Base-by-base conservation (phyloP, 1,139 yeast genomes). In the Martiniozyma asiatica region DNA sequence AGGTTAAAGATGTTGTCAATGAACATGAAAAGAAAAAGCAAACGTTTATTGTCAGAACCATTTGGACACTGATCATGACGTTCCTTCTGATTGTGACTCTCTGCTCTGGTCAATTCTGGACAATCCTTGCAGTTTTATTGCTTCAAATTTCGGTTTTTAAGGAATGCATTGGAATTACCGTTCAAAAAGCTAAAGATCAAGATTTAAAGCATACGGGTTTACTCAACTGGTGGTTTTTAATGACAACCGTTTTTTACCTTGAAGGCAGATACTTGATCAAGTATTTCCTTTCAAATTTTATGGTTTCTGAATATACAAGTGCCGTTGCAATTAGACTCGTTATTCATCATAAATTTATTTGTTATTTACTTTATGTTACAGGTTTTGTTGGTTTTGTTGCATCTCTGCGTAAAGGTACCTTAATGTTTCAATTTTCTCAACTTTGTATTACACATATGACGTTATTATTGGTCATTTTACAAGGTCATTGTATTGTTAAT, bases 381-480 rank as follows among this genome's bases (percentile, higher is more conserved):
- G 98, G 98, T 4, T 80, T 89, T 54, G 77, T 89, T 33, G 71
- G 84, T 44, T 89, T 92, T 53, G 97, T 89, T 35, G 73, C 80
- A 47, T 80, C 94, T 32, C 65, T 89, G 51, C 80, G 87, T 47
- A 87, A 81, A 53, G 96, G 94, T 20, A 80, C 73, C 53, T 76
- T 84, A 54, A 76, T 73, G 51, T 85, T 84, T 59, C 99, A 89
- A 58, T 87, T 89, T 61, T 84, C 92, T 17, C 95, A 92, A 50
- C 70, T 89, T 46, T 84, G 95, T 55, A 71, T 82, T 36, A 87
- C 97, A 3, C 97, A 89, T 55, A 85, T 87, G 94, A 85, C 94
- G 15, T 60, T 92, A 42, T 59, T 89, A 40, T 59, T 89, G 39
- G 95, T 89, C 37, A 94, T 92, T 21, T 75, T 82, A 59, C 98